Base-by-base conservation (phyloP, 1,284 basidiomycete genomes). In the Rhodotorula sp. region DNA sequence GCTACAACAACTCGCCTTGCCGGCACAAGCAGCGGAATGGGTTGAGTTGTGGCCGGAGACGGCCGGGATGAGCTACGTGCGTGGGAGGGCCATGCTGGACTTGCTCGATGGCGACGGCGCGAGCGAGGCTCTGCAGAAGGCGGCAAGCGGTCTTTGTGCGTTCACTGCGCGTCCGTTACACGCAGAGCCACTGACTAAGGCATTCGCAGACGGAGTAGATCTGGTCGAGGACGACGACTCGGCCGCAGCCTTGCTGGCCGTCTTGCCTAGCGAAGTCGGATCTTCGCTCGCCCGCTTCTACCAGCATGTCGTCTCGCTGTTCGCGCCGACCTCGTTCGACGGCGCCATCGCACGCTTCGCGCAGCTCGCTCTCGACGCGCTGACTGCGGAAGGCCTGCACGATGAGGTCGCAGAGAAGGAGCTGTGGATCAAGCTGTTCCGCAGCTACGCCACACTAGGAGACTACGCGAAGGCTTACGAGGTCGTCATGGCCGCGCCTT, bases 401-500 rank as follows among this genome's bases (percentile, higher is more conserved):
- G 70, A 74, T 13, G 67, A 64, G 28, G 50, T 34, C 9, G 56
- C 55, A 15, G 68, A 64, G 47, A 71, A 73, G 60, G 84, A 86
- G 30, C 80, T 95, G 55, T 94, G 92, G 91, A 84, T 84, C 67
- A 87, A 83, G 68, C 83, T 94, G n/a, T 90, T 90, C 80, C 86
- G 87, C 77, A 89, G 89, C 37, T 86, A 88, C 69, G 86, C 86
- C 26, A 87, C 89, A 62, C 81, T 91, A 51, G 86, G 85, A 8
- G 82, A 86, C 71, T 95, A 89, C 80, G 90, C 94, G 76, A 88
- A 92, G 76, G 93, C 94, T 0, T 95, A 95, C 81, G 84, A 87
- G 59, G 84, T 87, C 10, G 81, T 95, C 75, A 86, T 91, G 76
- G 83, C 86, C 47, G 85, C 86, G 9, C 91, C 92, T 11, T 87